phyloP scores from a whole-genome alignment of 148 eudicot species.

The Vaccinium vitisidaea region DNA sequence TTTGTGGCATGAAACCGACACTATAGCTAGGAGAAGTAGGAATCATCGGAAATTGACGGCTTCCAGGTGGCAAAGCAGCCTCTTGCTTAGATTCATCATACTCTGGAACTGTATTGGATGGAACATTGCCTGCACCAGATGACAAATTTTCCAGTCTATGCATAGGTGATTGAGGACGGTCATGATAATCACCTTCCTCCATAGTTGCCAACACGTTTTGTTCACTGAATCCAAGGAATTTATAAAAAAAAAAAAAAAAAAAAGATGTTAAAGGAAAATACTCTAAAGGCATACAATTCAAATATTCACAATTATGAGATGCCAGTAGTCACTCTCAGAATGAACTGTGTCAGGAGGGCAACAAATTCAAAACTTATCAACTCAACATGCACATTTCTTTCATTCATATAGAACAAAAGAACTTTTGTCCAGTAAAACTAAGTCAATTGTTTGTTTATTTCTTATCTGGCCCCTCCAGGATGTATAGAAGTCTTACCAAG shows the following conservation, averaged over 20 bases:
- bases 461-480: neutral
- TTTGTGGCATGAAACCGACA: constrained; percentile 61
- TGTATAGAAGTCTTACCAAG: neutral
- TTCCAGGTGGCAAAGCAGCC: constrained; percentile 31
- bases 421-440: neutral
- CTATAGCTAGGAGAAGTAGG: constrained; percentile 51
- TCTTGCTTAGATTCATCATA: constrained; percentile 56
- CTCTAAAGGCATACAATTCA: neutral
- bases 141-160: constrained; percentile 39
- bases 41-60: constrained; percentile 41
- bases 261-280: neutral
- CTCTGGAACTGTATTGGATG: constrained; percentile 42
- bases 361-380: neutral
- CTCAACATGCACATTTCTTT: neutral
- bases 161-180: constrained; percentile 42
- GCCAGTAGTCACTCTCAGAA: neutral
- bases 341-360: neutral
- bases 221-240: constrained; percentile 34
- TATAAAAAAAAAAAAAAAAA: neutral
- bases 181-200: constrained; percentile 53
- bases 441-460: neutral
- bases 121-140: constrained; percentile 38
- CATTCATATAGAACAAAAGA: constrained; percentile 7
- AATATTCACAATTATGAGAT: neutral
- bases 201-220: constrained; percentile 37